A percentile compares a stretch with the other conserved stretches of the same genome.
Conservation (phyloP, 352 stramenopile species). For the Pythium rhizo-oryzae region DNA sequence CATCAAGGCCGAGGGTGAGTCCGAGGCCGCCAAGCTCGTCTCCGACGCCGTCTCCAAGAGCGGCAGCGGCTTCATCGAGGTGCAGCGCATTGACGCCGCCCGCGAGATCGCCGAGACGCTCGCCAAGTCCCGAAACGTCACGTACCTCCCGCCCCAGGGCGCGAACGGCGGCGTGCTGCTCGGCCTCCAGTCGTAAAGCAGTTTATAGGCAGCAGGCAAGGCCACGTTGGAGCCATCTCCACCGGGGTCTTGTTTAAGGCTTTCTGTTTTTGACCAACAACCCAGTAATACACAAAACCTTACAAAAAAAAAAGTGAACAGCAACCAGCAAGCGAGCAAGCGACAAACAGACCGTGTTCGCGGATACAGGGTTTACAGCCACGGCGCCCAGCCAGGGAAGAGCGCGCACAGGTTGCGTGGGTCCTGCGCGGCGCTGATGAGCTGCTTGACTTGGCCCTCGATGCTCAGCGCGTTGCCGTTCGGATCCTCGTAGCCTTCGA, state of each 20-base stretch:
- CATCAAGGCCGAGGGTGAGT: slow-evolving; percentile 97
- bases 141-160: slow-evolving; percentile 96
- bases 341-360: neutral
- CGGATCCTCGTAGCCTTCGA: slow-evolving; percentile 98
- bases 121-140: slow-evolving; percentile 97
- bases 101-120: slow-evolving; percentile 99
- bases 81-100: slow-evolving; percentile 99
- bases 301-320: slow-evolving; percentile 5
- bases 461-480: slow-evolving; percentile 97
- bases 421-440: slow-evolving; percentile 97
- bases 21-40: slow-evolving; percentile 97
- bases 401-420: slow-evolving; percentile 95
- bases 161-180: slow-evolving; percentile 86
- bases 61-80: slow-evolving; percentile 98
- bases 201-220: neutral
- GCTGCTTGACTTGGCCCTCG: slow-evolving; percentile 97
- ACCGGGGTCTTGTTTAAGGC: neutral
- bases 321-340: neutral
- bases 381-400: slow-evolving; percentile 97
- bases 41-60: slow-evolving; percentile 98
- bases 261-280: neutral
- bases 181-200: slow-evolving; percentile 60
- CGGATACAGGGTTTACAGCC: slow-evolving; percentile 69
- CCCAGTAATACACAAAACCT: slow-evolving; percentile 8
- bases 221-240: neutral